Percentiles rank a stretch among this genome's conserved stretches.
Conservation (phyloP, 352 stramenopile genomes). For the Globisporangium apiculatum region DNA sequence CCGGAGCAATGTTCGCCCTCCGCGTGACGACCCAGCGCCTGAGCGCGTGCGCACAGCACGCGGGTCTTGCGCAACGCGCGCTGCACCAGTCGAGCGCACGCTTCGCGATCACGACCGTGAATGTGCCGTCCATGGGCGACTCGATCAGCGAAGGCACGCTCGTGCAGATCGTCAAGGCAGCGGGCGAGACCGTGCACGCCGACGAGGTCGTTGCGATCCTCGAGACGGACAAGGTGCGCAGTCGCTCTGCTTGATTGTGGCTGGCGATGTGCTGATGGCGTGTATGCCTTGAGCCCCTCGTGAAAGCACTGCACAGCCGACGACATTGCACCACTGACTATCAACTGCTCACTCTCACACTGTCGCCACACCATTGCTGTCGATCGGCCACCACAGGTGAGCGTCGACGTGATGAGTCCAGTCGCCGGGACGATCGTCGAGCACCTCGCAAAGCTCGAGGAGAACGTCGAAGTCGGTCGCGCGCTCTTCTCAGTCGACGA, state of each 20-base stretch:
- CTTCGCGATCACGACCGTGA: slow-evolving; percentile 63
- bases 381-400: slow-evolving; percentile 35
- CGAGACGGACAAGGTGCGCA: slow-evolving; percentile 97
- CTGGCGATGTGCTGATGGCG: too few species aligned
- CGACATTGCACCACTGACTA: neutral
- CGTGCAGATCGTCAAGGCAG: slow-evolving; percentile 91
- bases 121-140: slow-evolving; percentile 90
- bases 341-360: neutral
- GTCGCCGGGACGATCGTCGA: slow-evolving; percentile 90
- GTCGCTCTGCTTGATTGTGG: neutral
- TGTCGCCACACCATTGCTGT: neutral
- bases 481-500: slow-evolving; percentile 93
- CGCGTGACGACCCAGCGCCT: slow-evolving; percentile 11
- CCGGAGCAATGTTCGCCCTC: neutral
- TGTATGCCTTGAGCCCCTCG: too few species aligned
- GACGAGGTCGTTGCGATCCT: slow-evolving; percentile 98
- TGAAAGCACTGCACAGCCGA: neutral
- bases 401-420: slow-evolving; percentile 86
- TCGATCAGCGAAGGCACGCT: slow-evolving; percentile 98
- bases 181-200: slow-evolving; percentile 89
- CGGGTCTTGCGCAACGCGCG: slow-evolving; percentile 12
- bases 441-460: slow-evolving; percentile 91
- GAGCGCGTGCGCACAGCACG: slow-evolving; percentile 3
- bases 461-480: slow-evolving; percentile 94
- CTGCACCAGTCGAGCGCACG: slow-evolving; percentile 39